Conservation (phyloP, 257 asterid species). For the Marsdenia floribunda region DNA sequence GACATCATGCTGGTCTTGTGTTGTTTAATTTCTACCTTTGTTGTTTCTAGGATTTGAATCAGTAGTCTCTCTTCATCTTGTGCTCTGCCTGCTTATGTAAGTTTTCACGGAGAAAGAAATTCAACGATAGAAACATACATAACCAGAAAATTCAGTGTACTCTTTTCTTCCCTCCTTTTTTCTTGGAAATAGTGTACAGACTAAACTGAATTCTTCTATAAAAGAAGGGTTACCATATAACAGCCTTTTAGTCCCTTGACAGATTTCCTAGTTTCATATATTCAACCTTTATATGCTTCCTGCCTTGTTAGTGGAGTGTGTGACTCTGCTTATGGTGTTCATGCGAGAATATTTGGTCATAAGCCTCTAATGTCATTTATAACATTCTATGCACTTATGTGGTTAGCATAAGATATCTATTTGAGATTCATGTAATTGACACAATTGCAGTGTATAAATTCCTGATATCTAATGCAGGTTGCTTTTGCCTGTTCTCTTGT, state of each 20-base stretch:
- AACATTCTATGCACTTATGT: not conserved
- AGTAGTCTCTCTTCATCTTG: not conserved
- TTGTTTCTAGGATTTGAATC: not conserved
- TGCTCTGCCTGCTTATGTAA: not conserved
- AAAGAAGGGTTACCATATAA: no score
- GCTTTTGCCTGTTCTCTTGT: no score
- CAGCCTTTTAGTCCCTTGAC: not conserved
- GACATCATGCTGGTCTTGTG: not conserved
- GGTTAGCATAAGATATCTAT: not conserved
- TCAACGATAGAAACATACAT: not conserved
- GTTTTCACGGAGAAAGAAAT: not conserved
- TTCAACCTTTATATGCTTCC: not conserved
- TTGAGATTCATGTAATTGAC: not conserved
- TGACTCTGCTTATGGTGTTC: not conserved
- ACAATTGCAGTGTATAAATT: not conserved
- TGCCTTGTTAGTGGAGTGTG: not conserved
- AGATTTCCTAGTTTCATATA: not conserved
- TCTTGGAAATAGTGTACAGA: not conserved
- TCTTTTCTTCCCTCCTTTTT: not conserved
- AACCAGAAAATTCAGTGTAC: not conserved
- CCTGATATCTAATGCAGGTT: not conserved
- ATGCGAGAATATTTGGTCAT: not conserved
- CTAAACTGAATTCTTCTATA: not conserved
- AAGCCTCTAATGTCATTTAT: not conserved
- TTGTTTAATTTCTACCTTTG: not conserved